Conservation (phyloP, 768 basidiomycete species). For the Sporobolomyces roseus region DNA sequence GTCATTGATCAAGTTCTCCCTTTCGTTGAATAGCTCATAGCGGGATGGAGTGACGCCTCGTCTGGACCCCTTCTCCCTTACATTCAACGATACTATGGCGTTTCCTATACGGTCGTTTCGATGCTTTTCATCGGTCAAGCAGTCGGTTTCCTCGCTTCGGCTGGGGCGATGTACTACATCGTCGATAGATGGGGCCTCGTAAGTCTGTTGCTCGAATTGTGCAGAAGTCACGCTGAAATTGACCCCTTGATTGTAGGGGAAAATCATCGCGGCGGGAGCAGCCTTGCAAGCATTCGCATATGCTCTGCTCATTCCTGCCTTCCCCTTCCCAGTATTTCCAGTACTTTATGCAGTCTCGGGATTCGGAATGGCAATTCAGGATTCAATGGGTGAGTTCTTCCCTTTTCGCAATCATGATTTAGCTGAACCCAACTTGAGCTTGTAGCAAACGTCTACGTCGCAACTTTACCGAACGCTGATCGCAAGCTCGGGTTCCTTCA, state of each 20-base stretch:
- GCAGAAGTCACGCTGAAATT: too few species aligned
- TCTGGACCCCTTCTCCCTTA: neutral
- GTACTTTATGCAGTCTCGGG: slow-evolving; percentile 25
- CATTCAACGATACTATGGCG: neutral
- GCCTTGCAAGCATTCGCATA: slow-evolving; percentile 27
- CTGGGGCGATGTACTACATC: neutral
- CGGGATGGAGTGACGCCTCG: too few species aligned
- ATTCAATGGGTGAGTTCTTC: too few species aligned
- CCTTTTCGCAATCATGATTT: too few species aligned
- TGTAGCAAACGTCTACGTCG: slow-evolving; percentile 36
- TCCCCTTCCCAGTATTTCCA: slow-evolving; percentile 32
- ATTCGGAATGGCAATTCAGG: slow-evolving; percentile 26
- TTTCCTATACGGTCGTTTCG: slow-evolving; percentile 27
- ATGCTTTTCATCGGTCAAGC: slow-evolving; percentile 37
- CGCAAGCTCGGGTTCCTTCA: slow-evolving; percentile 21
- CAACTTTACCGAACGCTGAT: slow-evolving; percentile 9
- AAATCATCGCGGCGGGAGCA: slow-evolving; percentile 19
- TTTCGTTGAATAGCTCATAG: too few species aligned
- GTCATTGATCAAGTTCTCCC: too few species aligned
- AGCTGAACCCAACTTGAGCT: too few species aligned
- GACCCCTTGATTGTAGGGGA: slow-evolving; percentile 7
- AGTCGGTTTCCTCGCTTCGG: slow-evolving; percentile 28
- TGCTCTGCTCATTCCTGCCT: slow-evolving; percentile 30
- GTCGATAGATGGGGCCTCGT: slow-evolving; percentile 15
- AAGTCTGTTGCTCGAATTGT: neutral